phyloP scores from a whole-genome alignment of 306 rosid species.

The Sicyos baderoa region DNA sequence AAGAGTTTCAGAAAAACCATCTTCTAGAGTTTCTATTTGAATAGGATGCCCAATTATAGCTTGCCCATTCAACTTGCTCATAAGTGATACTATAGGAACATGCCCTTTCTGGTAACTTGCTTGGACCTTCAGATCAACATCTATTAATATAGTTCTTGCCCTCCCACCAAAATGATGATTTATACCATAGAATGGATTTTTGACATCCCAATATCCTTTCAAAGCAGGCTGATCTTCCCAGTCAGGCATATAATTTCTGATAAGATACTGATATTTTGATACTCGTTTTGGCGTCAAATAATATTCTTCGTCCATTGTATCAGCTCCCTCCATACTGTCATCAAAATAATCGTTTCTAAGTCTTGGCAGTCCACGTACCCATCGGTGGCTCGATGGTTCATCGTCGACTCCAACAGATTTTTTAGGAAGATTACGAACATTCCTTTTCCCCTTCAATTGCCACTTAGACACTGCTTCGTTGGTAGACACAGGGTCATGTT shows the following conservation, averaged over 20 bases:
- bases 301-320: conserved; percentile 51
- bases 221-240: conserved; percentile 61
- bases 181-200: conserved; percentile 38
- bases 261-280: conserved; percentile 35
- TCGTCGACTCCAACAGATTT: conserved; percentile 43
- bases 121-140: conserved; percentile 84
- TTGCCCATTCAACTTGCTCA: conserved; percentile 79
- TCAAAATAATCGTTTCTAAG: conserved; percentile 27
- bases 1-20: conserved; percentile 59
- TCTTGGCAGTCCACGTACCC: conserved; percentile 28
- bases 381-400: conserved; percentile 39
- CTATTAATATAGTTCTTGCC: conserved; percentile 50
- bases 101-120: conserved; percentile 72
- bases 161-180: conserved; percentile 42
- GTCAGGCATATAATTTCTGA: conserved; percentile 35
- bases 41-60: conserved; percentile 89
- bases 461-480: conserved; percentile 89
- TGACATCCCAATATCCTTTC: conserved; percentile 55
- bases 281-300: conserved; percentile 37
- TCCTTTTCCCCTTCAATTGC: conserved; percentile 91
- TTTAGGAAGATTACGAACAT: conserved; percentile 59
- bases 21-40: conserved; percentile 66
- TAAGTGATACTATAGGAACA: conserved; percentile 87
- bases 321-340: conserved; percentile 39
- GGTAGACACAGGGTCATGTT: conserved; percentile 40